Evolutionary conservation across 1,139 yeast species (phyloP), one percentile per base, ranked within the genome.

Genomic region (Insectozyma bohioensis): DNA sequence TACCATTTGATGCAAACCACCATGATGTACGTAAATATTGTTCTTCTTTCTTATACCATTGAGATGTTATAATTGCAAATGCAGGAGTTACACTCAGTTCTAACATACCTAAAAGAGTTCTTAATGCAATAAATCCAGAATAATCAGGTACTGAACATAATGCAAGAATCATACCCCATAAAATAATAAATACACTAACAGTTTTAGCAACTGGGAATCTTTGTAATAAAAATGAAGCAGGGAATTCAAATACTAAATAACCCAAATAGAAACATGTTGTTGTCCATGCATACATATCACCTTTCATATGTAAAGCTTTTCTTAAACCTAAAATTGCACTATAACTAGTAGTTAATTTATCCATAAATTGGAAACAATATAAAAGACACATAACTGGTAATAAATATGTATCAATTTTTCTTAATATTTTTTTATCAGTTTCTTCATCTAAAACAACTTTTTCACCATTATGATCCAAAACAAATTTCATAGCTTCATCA

Each of bases 351-450:
- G 85, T 60, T 12, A 68, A 56, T 48, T 82, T 82, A 53, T 81
- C 88, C 79, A 81, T 76, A 39, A 72, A 78, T 52, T 81, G 87
- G 27, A 72, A 59, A 13, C 78, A 68, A 50, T 78, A 78, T 12
- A 79, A 52, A 11, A 73, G 39, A 48, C 80, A 70, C 65, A 80
- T 63, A 23, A 80, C 39, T 0, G 86, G 82, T 43, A 78, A 56
- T 41, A 81, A 49, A 42, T 54, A 69, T 11, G 68, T 27, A 49
- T 80, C 85, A 24, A 77, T 74, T 47, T 79, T 81, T 35, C 75
- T 20, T 11, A 47, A 52, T 20, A 56, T 28, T 20, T 39, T 45
- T 19, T 33, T 41, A 26, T 49, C 49, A 8, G 42, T 37, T 29
- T 38, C 48, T 11, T 43, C 47, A 22, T 51, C 50, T 4, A 52